These are phyloP conservation scores for Geotrichum carabidarum DNA, from an alignment of 1,139 yeast species.

Conservation along the genomic window DNA sequence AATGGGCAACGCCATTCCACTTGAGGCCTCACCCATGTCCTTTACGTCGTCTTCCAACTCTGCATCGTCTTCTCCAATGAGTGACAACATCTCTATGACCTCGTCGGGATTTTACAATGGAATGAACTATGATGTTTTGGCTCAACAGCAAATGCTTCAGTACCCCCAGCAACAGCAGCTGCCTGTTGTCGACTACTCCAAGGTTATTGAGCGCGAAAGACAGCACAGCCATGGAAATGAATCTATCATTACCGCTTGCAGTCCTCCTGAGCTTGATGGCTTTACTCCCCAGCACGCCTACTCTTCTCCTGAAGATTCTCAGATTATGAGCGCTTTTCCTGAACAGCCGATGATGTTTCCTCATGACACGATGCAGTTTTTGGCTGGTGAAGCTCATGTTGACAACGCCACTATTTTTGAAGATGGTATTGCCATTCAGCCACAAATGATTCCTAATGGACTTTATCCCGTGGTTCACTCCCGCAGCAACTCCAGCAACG, in stretches of 20 bases:
- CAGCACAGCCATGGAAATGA: conserved; percentile 5
- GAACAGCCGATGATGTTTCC: conserved; percentile 5
- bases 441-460: conserved; percentile 21
- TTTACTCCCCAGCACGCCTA: neutral
- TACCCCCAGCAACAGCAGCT: conserved; percentile 1
- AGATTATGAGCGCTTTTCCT: neutral
- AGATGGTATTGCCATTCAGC: neutral
- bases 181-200: conserved; percentile 2
- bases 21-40: neutral
- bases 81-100: neutral
- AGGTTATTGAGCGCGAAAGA: neutral
- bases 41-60: neutral
- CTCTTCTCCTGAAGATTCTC: conserved; percentile 6
- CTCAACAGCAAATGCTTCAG: neutral
- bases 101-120: neutral
- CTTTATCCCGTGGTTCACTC: conserved; percentile 28
- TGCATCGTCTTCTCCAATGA: conserved; percentile 1
- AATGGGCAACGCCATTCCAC: neutral
- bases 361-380: neutral
- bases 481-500: conserved; percentile 21
- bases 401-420: neutral
- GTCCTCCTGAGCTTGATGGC: conserved; percentile 2
- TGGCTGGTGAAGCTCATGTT: neutral
- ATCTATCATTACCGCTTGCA: neutral
- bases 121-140: neutral